Evolutionary conservation across 345 rosid species (phyloP), one percentile per base, ranked within the genome.

Genomic region (Acer yangbiense): DNA sequence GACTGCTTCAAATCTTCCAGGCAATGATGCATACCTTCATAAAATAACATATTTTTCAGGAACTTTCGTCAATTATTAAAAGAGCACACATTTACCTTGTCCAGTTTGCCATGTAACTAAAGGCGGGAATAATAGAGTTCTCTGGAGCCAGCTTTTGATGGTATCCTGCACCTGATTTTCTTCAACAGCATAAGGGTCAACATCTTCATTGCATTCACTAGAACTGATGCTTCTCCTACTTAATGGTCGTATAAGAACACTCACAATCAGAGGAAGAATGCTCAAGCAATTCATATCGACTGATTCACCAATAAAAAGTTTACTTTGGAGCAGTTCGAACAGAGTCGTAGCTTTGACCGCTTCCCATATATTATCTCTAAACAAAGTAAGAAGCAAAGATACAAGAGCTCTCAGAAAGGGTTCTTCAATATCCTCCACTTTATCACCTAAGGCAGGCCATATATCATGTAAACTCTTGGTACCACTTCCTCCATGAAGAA

Each of bases 391-490:
- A 78, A 91, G 79, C 72, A 92, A 86, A 78, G 89, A 85, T 76
- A 93, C 75, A 76, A 93, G 91, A 80, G 95, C 99, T 82, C 99
- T 90, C 78, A 92, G 73, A 79, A 92, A 92, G 76, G 95, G 97
- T 83, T 91, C 97, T 82, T 85, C 70, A 65, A 91, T 70, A 52
- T 83, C 87, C 78, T 83, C 90, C 72, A 90, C 68, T 71, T 83
- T 86, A 79, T 86, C 84, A 68, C 70, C 88, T 65, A 78, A 77
- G 69, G 81, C 77, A 79, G 86, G 73, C 87, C 88, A 88, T 73
- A 83, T 77, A 78, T 83, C 80, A 71, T 82, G 80, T 20, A 70
- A 76, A 82, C 79, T 78, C 75, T 71, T 80, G 44, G 55, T 57
- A 60, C 68, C 77, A 78, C 74, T 79, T 86, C 80, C 86, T 76